phyloP scores from a whole-genome alignment of 2,329 filamentous ascomycete genomes.

The Ophiostoma sp. region DNA sequence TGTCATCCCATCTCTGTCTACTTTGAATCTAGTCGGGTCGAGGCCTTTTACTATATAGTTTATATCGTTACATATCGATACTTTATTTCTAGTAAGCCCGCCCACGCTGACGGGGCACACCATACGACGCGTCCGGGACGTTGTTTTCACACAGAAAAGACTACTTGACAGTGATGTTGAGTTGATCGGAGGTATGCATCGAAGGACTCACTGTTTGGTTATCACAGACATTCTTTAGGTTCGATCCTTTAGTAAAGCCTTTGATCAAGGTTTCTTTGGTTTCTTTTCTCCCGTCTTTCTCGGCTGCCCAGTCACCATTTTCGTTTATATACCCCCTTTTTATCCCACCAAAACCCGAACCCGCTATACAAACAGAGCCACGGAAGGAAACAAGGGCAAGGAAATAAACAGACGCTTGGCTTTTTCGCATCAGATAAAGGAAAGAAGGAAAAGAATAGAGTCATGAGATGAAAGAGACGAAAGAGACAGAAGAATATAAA shows the following conservation, averaged over 20 bases:
- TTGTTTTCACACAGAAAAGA: not conserved
- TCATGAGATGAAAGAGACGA: not conserved
- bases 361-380: slow-evolving; percentile 8
- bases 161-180: not conserved
- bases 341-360: slow-evolving; percentile 3
- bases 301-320: slow-evolving; percentile 6
- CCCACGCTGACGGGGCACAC: not conserved
- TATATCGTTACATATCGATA: not conserved
- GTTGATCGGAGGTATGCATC: no score
- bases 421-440: slow-evolving; percentile 2
- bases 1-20: not conserved
- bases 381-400: not conserved
- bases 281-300: not conserved
- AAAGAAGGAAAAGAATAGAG: not conserved
- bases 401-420: slow-evolving; percentile 11
- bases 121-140: not conserved
- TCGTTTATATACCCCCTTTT: not conserved
- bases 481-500: not conserved
- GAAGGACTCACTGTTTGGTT: not conserved
- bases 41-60: not conserved
- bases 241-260: not conserved
- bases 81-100: not conserved
- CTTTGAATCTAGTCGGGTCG: not conserved
- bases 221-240: not conserved
- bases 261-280: not conserved